Evolutionary conservation across 1,284 basidiomycete species (phyloP).

Genomic region (Trichosporon ovoides): DNA sequence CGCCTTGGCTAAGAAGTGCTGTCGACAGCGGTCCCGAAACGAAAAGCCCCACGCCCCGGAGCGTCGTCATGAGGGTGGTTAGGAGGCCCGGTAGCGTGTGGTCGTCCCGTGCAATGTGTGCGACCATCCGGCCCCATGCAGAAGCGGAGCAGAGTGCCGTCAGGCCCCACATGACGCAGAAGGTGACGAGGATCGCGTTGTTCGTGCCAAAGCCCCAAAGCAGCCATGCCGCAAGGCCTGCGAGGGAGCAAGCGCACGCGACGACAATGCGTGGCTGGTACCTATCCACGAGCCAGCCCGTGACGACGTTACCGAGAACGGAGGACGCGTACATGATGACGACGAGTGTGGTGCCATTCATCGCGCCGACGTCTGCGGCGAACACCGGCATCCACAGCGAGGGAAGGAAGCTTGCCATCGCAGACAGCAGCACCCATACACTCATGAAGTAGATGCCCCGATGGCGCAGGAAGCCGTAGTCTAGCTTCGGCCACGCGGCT

Average conservation of each 20-base stretch:
- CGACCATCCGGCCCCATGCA: conserved; percentile 10
- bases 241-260: conserved; percentile 30
- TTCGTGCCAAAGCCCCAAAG: conserved; percentile 46
- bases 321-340: conserved; percentile 45
- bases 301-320: conserved; percentile 35
- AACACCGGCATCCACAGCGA: conserved; percentile 45
- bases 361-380: conserved; percentile 35
- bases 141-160: conserved; percentile 28
- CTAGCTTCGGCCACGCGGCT: conserved; percentile 12
- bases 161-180: conserved; percentile 32
- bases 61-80: conserved; percentile 39
- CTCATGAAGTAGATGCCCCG: conserved; percentile 30
- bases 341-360: conserved; percentile 39
- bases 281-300: conserved; percentile 42
- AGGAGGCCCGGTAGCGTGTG: conserved; percentile 31
- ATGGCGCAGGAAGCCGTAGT: conserved; percentile 28
- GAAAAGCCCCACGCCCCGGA: conserved; percentile 44
- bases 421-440: conserved; percentile 35
- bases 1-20: conserved; percentile 26
- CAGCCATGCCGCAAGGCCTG: conserved; percentile 36
- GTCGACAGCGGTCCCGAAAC: conserved; percentile 40
- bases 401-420: conserved; percentile 45
- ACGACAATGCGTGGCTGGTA: conserved; percentile 33
- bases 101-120: conserved; percentile 30
- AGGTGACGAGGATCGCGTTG: conserved; percentile 26